These are phyloP conservation scores for Rhizodiscina lignyota DNA, from an alignment of 495 filamentous ascomycete genomes.

Conservation along the genomic window DNA sequence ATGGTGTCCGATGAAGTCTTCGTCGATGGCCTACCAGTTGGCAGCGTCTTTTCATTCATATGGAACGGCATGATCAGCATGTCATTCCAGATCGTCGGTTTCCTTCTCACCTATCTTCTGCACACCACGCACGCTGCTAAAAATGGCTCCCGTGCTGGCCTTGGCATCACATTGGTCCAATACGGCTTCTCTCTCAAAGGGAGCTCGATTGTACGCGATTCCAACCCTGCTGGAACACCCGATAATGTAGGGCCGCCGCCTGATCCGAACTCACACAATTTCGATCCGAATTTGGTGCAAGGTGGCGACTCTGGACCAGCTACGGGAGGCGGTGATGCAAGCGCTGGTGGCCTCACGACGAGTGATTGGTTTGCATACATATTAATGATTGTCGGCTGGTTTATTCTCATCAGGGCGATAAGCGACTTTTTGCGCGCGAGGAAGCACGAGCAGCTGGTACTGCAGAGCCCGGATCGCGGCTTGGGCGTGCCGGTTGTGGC, in stretches of 20 bases:
- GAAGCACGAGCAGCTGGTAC: slow-evolving; percentile 77
- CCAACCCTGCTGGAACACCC: slow-evolving; percentile 22
- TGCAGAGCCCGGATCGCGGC: slow-evolving; percentile 88
- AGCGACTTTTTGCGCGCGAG: slow-evolving; percentile 76
- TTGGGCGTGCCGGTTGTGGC: slow-evolving; percentile 77
- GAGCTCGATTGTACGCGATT: slow-evolving; percentile 14
- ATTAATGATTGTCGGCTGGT: slow-evolving; percentile 97
- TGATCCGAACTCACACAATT: slow-evolving; percentile 81
- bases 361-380: slow-evolving; percentile 85
- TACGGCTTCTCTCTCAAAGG: slow-evolving; percentile 88
- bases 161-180: slow-evolving; percentile 91
- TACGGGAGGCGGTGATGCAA: slow-evolving; percentile 14
- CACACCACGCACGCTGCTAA: slow-evolving; percentile 97
- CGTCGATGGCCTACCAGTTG: slow-evolving; percentile 89
- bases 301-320: slow-evolving; percentile 20
- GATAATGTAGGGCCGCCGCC: slow-evolving; percentile 42
- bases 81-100: slow-evolving; percentile 95
- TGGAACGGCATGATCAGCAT: slow-evolving; percentile 99
- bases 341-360: slow-evolving; percentile 35
- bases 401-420: slow-evolving; percentile 79
- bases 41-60: slow-evolving; percentile 84
- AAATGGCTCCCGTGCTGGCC: slow-evolving; percentile 84
- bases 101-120: slow-evolving; percentile 92
- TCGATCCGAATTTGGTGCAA: slow-evolving; percentile 53
- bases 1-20: slow-evolving; percentile 81